These are phyloP conservation scores for Spencermartinsiella ligniputridi DNA, from an alignment of 1,139 yeast species.

Conservation along the genomic window DNA sequence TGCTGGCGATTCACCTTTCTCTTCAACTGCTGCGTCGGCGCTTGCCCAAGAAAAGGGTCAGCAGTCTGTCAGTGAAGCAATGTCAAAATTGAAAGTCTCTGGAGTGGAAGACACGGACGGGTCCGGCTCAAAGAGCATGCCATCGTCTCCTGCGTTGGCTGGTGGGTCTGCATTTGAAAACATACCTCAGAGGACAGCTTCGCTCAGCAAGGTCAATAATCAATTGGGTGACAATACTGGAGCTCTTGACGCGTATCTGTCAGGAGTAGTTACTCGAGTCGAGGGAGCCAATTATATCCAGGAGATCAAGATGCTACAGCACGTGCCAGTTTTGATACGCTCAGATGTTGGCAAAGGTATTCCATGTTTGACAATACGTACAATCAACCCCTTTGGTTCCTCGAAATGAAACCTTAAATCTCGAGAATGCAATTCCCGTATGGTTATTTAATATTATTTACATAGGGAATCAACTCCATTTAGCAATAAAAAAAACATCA, in stretches of 20 bases:
- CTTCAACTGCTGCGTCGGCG: constrained; percentile 55
- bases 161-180: constrained; percentile 8
- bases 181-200: constrained; percentile 24
- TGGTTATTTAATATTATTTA: background rate
- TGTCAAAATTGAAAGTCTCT: constrained; percentile 12
- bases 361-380: constrained; percentile 90
- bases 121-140: constrained; percentile 26
- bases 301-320: constrained; percentile 71
- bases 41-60: constrained; percentile 47
- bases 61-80: constrained; percentile 11
- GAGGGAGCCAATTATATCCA: constrained; percentile 65
- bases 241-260: constrained; percentile 37
- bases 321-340: constrained; percentile 79
- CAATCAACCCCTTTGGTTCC: constrained; percentile 90
- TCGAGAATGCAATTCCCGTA: background rate
- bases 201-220: constrained; percentile 27
- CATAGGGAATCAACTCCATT: background rate
- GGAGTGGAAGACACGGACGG: constrained; percentile 7
- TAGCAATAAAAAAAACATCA: no score
- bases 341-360: constrained; percentile 88
- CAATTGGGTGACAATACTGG: constrained; percentile 22
- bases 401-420: background rate
- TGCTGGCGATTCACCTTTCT: constrained; percentile 21
- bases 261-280: constrained; percentile 50
- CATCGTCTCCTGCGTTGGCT: constrained; percentile 28